Evolutionary conservation across 1,284 basidiomycete species (phyloP), one percentile per base, ranked within the genome.

Genomic region (Marasmius sp.): DNA sequence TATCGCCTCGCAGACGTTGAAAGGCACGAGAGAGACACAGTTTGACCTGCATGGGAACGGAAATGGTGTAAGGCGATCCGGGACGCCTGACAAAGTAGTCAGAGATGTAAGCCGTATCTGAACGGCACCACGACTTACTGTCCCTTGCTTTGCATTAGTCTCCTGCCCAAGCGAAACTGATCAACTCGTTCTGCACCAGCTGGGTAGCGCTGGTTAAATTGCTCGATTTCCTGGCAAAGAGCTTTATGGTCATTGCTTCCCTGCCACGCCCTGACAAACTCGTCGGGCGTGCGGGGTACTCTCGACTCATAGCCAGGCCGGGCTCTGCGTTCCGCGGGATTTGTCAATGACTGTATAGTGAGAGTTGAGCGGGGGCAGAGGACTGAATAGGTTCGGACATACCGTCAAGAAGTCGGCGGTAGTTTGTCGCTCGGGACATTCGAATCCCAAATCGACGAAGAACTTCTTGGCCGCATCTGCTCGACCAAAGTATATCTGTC

Each of bases 261-360:
- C 11, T 70, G 65, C 49, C 80, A 79, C 3, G 54, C 58, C 54
- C 68, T 50, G 0, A 79, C 82, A 61, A 89, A 86, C 61, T 89
- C 87, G 12, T 77, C 76, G 0, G 87, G 71, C 0, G 85, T 86
- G 22, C 78, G 76, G 0, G 89, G 89, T 1, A 84, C 80, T 9
- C 70, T 70, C n/a, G 66, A 65, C 63, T 80, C 75, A 65, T 75
- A 77, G 9, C 84, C 85, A 9, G 74, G 63, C 11, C 79, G 75
- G 27, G 80, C 69, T 14, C 70, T 76, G 51, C 88, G 86, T 47
- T 85, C 87, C 9, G 78, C 72, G 0, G 84, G 78, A 67, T 87
- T 84, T 0, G 89, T 91, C n/a, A 89, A 77, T 6, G 77, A 72
- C 3, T 77, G 69, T 74, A 71, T 63, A 39, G 20, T 7, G 6